A percentile compares a stretch with the other conserved stretches of the same genome.
Evolutionary conservation across 768 basidiomycete species (phyloP).

Genomic region (Rubroboletus pulcherrimus): DNA sequence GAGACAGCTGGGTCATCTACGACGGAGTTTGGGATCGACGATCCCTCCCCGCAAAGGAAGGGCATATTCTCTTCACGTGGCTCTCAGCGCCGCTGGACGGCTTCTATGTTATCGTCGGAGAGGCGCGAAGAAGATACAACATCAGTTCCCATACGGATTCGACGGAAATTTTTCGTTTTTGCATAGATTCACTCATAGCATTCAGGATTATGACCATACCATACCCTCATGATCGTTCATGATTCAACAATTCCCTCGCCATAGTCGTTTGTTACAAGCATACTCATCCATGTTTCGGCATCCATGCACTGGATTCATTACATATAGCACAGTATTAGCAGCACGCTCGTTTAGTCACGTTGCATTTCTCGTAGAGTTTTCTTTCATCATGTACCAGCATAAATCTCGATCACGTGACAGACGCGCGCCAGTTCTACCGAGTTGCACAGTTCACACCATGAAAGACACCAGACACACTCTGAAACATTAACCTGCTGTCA

Average conservation of each 20-base stretch:
- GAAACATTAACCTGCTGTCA: neutral
- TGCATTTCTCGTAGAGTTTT: constrained; percentile 12
- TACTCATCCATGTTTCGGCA: constrained; percentile 14
- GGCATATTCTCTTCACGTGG: constrained; percentile 14
- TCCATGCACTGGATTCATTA: constrained; percentile 5
- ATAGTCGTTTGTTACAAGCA: constrained; percentile 14
- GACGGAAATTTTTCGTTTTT: constrained; percentile 36
- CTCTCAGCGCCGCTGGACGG: constrained; percentile 21
- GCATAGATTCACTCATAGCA: constrained; percentile 29
- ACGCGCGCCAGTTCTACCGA: constrained; percentile 14
- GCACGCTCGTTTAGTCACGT: constrained; percentile 4
- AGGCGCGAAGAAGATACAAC: constrained; percentile 13
- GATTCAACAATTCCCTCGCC: neutral
- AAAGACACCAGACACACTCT: neutral
- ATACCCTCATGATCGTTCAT: constrained; percentile 7
- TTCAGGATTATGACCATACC: constrained; percentile 10
- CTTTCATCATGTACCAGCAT: constrained; percentile 5
- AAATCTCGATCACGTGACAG: constrained; percentile 27
- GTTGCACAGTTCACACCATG: neutral
- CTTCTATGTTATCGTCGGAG: constrained; percentile 13
- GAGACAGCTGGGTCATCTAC: constrained; percentile 10
- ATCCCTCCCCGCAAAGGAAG: constrained; percentile 10
- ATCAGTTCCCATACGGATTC: constrained; percentile 21
- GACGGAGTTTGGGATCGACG: constrained; percentile 24
- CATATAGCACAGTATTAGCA: constrained; percentile 4